Base-by-base conservation (phyloP, 108 stramenopile species). In the Pseudonitzschia delicatissima region DNA sequence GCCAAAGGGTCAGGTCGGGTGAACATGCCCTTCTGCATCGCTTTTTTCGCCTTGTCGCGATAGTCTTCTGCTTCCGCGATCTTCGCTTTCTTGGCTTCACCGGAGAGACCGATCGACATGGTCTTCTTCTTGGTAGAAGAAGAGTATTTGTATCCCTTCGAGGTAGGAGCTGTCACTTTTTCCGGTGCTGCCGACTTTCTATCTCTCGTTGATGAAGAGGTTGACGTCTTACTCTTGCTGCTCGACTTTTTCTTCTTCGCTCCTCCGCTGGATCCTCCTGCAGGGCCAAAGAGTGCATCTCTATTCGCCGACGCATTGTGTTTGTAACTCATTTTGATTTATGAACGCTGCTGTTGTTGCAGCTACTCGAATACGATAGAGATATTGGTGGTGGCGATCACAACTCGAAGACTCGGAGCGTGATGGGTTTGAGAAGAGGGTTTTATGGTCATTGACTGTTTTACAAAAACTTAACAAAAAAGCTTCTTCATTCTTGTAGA, bases 21-120 rank as follows among this genome's bases (percentile, higher is more conserved):
- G 64, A 90, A 91, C 35, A 93, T 37, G 2, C 82, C 81, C 7
- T 76, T 67, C 20, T 83, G 80, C 86, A 91, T 88, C 28, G 83
- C 80, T 72, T 93, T 90, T 64, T 84, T 87, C 28, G 92, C 92
- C 67, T 82, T 81, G 60, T 76, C 71, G n/a, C 83, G 82, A 62
- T 77, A 84, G 12, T 87, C 82, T 62, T 88, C 80, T 17, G 92
- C 92, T 75, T 91, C 86, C 25, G 85, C 83, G 74, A 90, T 64
- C 71, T 89, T 91, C 15, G 73, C 81, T 12, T 80, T 63, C 50
- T 84, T 86, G 32, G 85, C 87, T 42, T 70, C 71, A 20, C 85
- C 88, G 36, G 77, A 67, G 20, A 92, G 75, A 20, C 68, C 66
- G 21, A 64, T 31, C 3, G 33, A 34, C 18, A 57, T 37, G 12